A percentile compares a stretch with the other conserved stretches of the same genome.
These are phyloP conservation scores for Bullera alba DNA, from an alignment of 768 basidiomycete genomes.

Conservation along the genomic window DNA sequence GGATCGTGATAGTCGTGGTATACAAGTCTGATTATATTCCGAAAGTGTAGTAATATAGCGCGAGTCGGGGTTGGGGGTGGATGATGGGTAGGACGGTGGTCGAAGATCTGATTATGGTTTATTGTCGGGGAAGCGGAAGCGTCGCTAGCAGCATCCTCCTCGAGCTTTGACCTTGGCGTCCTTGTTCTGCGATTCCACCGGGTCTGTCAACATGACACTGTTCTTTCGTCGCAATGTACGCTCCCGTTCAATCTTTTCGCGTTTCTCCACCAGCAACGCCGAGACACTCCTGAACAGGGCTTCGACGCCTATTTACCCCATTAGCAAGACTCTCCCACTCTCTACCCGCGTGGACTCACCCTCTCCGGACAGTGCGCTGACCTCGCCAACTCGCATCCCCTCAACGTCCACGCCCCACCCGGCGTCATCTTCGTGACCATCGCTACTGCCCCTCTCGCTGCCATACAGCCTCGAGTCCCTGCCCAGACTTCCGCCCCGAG, in stretches of 20 bases:
- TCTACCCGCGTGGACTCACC: slow-evolving; percentile 23
- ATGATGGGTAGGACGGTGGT: too few relatives aligned
- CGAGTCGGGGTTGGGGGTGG: too few relatives aligned
- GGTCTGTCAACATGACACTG: slow-evolving; percentile 36
- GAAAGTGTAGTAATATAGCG: too few relatives aligned
- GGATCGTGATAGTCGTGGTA: too few relatives aligned
- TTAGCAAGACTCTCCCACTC: background rate
- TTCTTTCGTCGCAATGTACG: slow-evolving; percentile 24
- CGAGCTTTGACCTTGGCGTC: slow-evolving; percentile 6
- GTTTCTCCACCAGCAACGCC: slow-evolving; percentile 25
- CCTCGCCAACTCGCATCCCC: slow-evolving; percentile 34
- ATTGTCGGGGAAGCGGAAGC: too few relatives aligned
- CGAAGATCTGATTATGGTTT: too few relatives aligned
- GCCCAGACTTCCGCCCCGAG: slow-evolving; percentile 29
- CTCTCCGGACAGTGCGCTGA: slow-evolving; percentile 32
- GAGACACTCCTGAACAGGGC: slow-evolving; percentile 34
- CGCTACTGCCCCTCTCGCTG: slow-evolving; percentile 3
- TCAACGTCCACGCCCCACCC: slow-evolving; percentile 35
- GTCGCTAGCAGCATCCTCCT: slow-evolving; percentile 20
- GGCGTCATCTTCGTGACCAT: slow-evolving; percentile 9
- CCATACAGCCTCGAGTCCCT: slow-evolving; percentile 28
- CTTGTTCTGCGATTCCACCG: too few relatives aligned
- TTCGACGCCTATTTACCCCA: slow-evolving; percentile 28
- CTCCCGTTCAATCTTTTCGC: slow-evolving; percentile 38
- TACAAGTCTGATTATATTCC: too few relatives aligned